Conservation (phyloP, 129 eudicot genomes). For the Centella asiatica region DNA sequence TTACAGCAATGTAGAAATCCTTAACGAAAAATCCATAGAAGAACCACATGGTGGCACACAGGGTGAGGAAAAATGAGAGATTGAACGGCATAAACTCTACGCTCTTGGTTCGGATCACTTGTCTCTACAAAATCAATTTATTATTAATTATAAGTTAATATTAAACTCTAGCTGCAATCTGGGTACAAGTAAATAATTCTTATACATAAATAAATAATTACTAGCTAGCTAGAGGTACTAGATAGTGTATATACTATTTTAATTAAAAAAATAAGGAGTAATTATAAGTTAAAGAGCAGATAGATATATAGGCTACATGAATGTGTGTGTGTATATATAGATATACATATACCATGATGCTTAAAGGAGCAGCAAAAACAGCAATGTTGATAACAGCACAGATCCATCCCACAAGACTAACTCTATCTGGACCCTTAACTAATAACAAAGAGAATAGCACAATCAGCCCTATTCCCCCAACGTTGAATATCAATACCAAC, state of each 20-base stretch:
- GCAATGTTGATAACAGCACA: constrained; percentile 47
- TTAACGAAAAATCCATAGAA: constrained; percentile 6
- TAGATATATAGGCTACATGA: too few relatives aligned
- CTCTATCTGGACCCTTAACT: constrained; percentile 37
- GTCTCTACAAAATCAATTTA: constrained; percentile 1
- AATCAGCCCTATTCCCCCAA: constrained; percentile 32
- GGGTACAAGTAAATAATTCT: background rate
- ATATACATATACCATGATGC: constrained; percentile 51
- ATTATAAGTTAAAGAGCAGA: too few relatives aligned
- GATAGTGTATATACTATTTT: too few relatives aligned
- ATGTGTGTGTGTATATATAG: background rate
- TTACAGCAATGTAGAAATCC: constrained; percentile 15
- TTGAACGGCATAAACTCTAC: constrained; percentile 7
- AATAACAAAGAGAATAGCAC: constrained; percentile 29
- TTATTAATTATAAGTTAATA: background rate
- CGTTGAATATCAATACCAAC: constrained; percentile 37
- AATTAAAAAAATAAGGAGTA: too few relatives aligned
- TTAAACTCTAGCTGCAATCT: background rate
- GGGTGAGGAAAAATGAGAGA: constrained; percentile 8
- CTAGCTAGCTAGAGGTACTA: too few relatives aligned
- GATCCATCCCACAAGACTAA: constrained; percentile 54
- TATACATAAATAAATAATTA: too few relatives aligned
- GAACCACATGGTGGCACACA: constrained; percentile 12
- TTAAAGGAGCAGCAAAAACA: constrained; percentile 69
- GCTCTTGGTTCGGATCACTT: constrained; percentile 10